A percentile compares a stretch with the other conserved stretches of the same genome.
Conservation (phyloP, 2,329 filamentous ascomycete species). For the Coleophoma eucalyptorum region DNA sequence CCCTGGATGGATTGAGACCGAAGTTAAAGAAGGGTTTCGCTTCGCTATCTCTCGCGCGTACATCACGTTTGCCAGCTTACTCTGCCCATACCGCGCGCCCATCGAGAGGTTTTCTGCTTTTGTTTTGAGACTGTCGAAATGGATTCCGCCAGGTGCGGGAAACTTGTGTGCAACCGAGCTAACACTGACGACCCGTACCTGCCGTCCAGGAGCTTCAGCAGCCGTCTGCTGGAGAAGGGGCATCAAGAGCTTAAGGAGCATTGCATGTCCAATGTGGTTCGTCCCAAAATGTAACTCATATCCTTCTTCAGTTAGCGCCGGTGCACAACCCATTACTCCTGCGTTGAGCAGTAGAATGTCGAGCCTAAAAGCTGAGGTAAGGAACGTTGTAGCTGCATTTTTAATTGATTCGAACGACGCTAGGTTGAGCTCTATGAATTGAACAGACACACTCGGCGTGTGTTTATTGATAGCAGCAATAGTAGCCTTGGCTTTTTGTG, state of each 20-base stretch:
- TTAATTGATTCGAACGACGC: slow-evolving; percentile 35
- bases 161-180: slow-evolving; percentile 15
- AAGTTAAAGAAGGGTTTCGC: slow-evolving; percentile 32
- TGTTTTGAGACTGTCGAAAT: slow-evolving; percentile 22
- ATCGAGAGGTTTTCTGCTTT: neutral
- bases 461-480: slow-evolving; percentile 29
- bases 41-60: slow-evolving; percentile 35
- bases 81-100: slow-evolving; percentile 36
- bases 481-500: slow-evolving; percentile 28
- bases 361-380: slow-evolving; percentile 16
- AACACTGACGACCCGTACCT: slow-evolving; percentile 5
- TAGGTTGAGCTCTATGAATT: slow-evolving; percentile 39
- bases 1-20: slow-evolving; percentile 35
- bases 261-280: slow-evolving; percentile 43
- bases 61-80: slow-evolving; percentile 42
- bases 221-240: slow-evolving; percentile 10
- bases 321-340: slow-evolving; percentile 32
- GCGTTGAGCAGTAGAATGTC: slow-evolving; percentile 40
- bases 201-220: neutral
- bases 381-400: slow-evolving; percentile 32
- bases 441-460: slow-evolving; percentile 15
- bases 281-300: slow-evolving; percentile 43
- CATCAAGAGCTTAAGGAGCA: slow-evolving; percentile 26
- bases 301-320: slow-evolving; percentile 33
- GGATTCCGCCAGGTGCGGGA: slow-evolving; percentile 10